phyloP scores from a whole-genome alignment of 495 filamentous ascomycete species.

The Aspergillus nidulans region DNA sequence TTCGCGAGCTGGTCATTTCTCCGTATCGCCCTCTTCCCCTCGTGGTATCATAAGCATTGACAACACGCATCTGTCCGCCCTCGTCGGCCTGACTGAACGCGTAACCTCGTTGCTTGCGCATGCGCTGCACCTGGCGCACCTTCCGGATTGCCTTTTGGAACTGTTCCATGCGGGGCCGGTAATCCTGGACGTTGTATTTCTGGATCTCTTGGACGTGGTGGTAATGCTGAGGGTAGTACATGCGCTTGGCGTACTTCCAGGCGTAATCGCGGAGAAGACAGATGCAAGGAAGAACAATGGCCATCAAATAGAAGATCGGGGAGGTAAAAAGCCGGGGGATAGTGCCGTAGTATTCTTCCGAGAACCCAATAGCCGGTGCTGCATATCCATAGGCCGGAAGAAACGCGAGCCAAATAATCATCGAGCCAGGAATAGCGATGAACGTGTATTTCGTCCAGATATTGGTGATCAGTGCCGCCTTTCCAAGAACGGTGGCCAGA shows the following conservation, averaged over 20 bases:
- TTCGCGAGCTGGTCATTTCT: constrained; percentile 82
- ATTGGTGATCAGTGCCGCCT: constrained; percentile 91
- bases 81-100: constrained; percentile 98
- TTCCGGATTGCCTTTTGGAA: constrained; percentile 99
- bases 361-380: constrained; percentile 79
- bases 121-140: constrained; percentile 95
- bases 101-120: constrained; percentile 98
- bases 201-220: constrained; percentile 99
- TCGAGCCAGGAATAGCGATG: constrained; percentile 89
- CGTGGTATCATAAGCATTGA: constrained; percentile 98
- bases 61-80: constrained; percentile 69
- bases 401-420: constrained; percentile 88
- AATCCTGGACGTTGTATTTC: constrained; percentile 99
- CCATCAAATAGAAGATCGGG: constrained; percentile 88
- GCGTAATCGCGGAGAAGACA: constrained; percentile 89
- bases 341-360: constrained; percentile 79
- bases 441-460: constrained; percentile 99
- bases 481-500: constrained; percentile 87
- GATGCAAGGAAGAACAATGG: constrained; percentile 69
- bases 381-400: constrained; percentile 86
- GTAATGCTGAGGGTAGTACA: constrained; percentile 94
- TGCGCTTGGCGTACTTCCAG: constrained; percentile 81
- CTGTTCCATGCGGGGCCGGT: constrained; percentile 97
- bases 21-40: constrained; percentile 85
- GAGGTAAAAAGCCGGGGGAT: constrained; percentile 74